Conservation (phyloP, 495 filamentous ascomycete species). For the Lasiosphaeria hispida region DNA sequence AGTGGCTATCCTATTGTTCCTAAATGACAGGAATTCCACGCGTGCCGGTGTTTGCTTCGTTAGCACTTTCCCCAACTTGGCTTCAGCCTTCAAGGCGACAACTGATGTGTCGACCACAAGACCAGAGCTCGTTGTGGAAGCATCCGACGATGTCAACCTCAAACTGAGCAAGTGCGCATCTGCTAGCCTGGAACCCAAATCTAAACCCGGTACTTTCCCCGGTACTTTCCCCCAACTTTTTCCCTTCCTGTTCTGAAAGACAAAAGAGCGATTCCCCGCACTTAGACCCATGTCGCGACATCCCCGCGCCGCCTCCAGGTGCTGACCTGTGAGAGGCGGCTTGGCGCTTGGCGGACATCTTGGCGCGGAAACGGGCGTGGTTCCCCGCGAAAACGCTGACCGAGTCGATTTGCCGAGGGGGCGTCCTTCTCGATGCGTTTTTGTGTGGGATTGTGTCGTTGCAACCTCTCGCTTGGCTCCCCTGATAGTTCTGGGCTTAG, state of each 20-base stretch:
- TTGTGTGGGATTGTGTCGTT: background rate
- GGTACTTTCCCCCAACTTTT: too few species aligned
- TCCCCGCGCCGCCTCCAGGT: background rate
- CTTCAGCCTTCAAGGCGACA: too few species aligned
- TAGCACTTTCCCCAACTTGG: background rate
- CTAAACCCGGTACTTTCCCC: too few species aligned
- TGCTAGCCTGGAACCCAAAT: too few species aligned
- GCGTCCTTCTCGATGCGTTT: background rate
- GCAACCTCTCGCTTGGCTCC: background rate
- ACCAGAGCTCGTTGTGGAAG: too few species aligned
- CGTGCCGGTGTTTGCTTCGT: background rate
- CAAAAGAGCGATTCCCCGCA: too few species aligned
- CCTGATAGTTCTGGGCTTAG: too few species aligned
- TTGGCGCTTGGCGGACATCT: conserved; percentile 2
- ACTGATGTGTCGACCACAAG: too few species aligned
- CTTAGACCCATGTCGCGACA: too few species aligned
- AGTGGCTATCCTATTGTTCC: background rate
- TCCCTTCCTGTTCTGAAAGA: too few species aligned
- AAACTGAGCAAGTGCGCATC: too few species aligned
- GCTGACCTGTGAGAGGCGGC: background rate
- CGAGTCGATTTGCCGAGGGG: conserved; percentile 12
- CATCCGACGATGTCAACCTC: too few species aligned
- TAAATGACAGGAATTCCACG: background rate
- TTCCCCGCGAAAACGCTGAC: conserved; percentile 12
- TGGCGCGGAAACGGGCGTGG: conserved; percentile 2